Percentiles rank a stretch among this genome's conserved stretches.
phyloP scores from a whole-genome alignment of 179 eudicot genomes.

The Silene coronaria region DNA sequence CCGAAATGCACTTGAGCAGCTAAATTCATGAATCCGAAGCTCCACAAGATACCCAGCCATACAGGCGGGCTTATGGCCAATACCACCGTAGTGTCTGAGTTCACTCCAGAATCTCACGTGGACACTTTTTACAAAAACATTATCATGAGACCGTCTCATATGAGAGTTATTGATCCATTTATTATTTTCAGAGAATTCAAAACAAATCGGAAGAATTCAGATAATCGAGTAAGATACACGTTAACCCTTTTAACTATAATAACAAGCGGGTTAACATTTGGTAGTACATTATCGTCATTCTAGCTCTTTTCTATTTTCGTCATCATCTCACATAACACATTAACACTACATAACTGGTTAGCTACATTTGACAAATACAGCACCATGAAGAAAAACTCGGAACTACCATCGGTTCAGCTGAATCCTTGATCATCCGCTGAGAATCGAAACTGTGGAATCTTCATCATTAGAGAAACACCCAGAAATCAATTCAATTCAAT shows the following conservation, averaged over 20 bases:
- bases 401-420: not conserved
- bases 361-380: constrained; percentile 12
- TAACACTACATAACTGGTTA: constrained; percentile 2
- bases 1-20: too few relatives aligned
- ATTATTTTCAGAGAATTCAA: too few relatives aligned
- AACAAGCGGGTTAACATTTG: not conserved
- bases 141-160: too few relatives aligned
- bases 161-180: not conserved
- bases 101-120: not conserved
- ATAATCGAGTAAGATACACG: not conserved
- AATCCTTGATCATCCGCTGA: too few relatives aligned
- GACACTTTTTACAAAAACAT: too few relatives aligned
- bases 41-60: too few relatives aligned
- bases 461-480: not conserved
- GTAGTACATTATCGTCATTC: not conserved
- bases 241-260: not conserved
- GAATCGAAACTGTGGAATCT: not conserved
- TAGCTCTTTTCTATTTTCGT: constrained; percentile 10
- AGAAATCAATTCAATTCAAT: constrained; percentile 1
- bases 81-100: not conserved
- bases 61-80: too few relatives aligned
- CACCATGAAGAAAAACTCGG: not conserved
- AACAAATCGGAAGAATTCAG: not conserved
- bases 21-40: too few relatives aligned
- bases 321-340: constrained; percentile 15